Evolutionary conservation across 1,284 basidiomycete species (phyloP).

Genomic region (Porodaedalea pini): DNA sequence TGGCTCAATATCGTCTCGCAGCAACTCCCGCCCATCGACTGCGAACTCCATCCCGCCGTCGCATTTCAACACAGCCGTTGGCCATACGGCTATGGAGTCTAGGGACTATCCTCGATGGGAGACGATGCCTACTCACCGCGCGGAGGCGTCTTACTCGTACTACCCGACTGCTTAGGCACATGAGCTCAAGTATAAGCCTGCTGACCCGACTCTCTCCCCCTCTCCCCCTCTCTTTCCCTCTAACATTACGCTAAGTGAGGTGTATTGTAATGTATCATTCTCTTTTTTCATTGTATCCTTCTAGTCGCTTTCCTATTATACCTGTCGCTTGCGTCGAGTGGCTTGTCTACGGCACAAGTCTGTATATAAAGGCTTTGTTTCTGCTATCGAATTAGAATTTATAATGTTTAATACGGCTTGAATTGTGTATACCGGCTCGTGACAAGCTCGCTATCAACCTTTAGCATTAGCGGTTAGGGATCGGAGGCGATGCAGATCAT

Average conservation of each 20-base stretch:
- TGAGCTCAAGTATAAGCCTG: background rate
- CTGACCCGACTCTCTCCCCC: background rate
- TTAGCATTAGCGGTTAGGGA: background rate
- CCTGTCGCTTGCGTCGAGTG: background rate
- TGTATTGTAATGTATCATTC: conserved; percentile 5
- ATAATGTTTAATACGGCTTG: background rate
- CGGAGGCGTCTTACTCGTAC: conserved; percentile 8
- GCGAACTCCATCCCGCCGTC: conserved; percentile 32
- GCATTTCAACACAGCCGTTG: conserved; percentile 27
- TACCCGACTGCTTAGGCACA: conserved; percentile 9
- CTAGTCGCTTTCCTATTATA: background rate
- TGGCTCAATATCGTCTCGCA: conserved; percentile 17
- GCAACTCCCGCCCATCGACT: conserved; percentile 54
- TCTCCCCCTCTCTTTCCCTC: background rate
- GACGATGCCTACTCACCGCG: conserved; percentile 5
- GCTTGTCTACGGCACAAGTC: background rate
- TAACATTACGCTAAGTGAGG: background rate
- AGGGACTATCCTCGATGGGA: conserved; percentile 49
- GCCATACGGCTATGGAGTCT: conserved; percentile 40
- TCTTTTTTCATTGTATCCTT: conserved; percentile 1
- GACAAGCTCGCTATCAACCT: background rate
- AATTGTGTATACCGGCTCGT: background rate
- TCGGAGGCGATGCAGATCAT: conserved; percentile 3
- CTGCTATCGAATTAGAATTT: background rate
- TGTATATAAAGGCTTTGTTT: conserved; percentile 7